A percentile compares a stretch with the other conserved stretches of the same genome.
These are phyloP conservation scores for Fistulifera pelliculosa DNA, from an alignment of 108 stramenopile species.

Conservation along the genomic window DNA sequence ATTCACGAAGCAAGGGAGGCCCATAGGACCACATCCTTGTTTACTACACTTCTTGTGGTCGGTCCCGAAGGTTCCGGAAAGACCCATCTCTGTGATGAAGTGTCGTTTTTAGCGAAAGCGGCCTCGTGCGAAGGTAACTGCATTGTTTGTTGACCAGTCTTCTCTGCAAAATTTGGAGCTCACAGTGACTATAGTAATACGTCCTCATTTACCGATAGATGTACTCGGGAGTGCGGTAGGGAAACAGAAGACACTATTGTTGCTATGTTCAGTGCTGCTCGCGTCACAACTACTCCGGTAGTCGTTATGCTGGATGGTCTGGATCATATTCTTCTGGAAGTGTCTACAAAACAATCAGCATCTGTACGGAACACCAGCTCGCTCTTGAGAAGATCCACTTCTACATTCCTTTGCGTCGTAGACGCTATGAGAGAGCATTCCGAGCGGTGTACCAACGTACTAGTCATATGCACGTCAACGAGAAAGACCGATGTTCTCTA, in stretches of 20 bases:
- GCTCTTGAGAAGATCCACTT: too few species aligned
- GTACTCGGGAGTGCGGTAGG: conserved; percentile 42
- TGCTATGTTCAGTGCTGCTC: conserved; percentile 32
- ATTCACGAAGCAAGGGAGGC: neutral
- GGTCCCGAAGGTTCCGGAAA: conserved; percentile 74
- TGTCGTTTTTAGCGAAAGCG: conserved; percentile 14
- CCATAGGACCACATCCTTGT: neutral
- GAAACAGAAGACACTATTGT: conserved; percentile 56
- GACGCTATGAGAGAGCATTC: conserved; percentile 19
- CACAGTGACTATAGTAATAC: conserved; percentile 25
- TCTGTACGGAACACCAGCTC: neutral
- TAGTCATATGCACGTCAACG: conserved; percentile 53
- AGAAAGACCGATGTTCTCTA: conserved; percentile 19
- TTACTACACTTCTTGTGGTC: conserved; percentile 23
- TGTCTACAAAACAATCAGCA: conserved; percentile 22
- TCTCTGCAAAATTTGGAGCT: neutral
- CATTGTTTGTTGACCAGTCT: neutral
- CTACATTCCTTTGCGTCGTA: conserved; percentile 23
- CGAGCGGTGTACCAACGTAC: neutral
- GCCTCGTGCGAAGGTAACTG: neutral
- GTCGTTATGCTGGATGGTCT: conserved; percentile 55
- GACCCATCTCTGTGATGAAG: conserved; percentile 48
- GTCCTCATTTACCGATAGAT: conserved; percentile 46
- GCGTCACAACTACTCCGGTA: neutral
- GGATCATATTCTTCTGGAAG: conserved; percentile 18